phyloP scores from a whole-genome alignment of 345 rosid species.

The Viola odorata region DNA sequence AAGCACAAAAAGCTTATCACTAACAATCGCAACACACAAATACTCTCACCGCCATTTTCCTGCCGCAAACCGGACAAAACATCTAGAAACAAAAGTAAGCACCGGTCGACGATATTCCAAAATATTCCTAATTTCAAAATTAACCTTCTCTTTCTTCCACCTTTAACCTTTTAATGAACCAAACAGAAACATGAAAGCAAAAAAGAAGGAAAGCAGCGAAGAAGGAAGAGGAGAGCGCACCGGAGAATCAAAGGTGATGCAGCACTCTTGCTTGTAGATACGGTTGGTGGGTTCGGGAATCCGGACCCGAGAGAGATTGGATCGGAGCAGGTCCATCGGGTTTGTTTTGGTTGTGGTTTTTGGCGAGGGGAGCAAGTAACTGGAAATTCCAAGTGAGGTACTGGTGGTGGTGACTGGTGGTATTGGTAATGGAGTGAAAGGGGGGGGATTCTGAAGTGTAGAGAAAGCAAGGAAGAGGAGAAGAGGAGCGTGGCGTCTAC shows the following conservation, averaged over 20 bases:
- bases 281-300: conserved; percentile 98
- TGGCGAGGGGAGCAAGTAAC: background rate
- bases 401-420: too few species aligned
- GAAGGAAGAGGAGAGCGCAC: conserved; percentile 26
- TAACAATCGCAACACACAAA: too few species aligned
- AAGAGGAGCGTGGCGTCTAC: too few species aligned
- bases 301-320: conserved; percentile 91
- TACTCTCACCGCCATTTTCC: too few species aligned
- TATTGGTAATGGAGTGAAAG: too few species aligned
- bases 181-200: conserved; percentile 11
- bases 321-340: conserved; percentile 89
- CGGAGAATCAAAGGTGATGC: conserved; percentile 91
- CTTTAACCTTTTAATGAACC: conserved; percentile 1
- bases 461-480: too few species aligned
- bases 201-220: conserved; percentile 2
- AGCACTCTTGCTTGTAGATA: conserved; percentile 94
- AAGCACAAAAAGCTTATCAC: background rate
- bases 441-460: too few species aligned
- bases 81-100: too few species aligned
- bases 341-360: conserved; percentile 7
- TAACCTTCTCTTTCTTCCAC: background rate
- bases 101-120: too few species aligned
- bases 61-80: too few species aligned
- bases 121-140: too few species aligned
- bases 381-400: too few species aligned